Conservation (phyloP, 192 early-diverging fungal genomes). For the Paraglomus brasilianum region DNA sequence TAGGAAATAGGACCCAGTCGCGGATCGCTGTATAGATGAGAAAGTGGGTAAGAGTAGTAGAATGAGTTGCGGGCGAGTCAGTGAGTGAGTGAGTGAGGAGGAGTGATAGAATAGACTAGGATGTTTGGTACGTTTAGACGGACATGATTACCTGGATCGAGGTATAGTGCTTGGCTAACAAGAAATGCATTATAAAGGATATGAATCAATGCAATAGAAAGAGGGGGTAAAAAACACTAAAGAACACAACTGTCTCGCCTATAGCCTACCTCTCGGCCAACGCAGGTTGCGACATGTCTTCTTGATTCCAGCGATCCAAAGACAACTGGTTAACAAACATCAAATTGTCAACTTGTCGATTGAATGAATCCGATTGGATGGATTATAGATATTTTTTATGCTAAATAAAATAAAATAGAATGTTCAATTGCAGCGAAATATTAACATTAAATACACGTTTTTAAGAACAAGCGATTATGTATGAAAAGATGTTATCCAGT, state of each 20-base stretch:
- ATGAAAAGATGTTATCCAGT: no score
- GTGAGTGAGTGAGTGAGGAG: not conserved
- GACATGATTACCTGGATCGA: constrained; percentile 23
- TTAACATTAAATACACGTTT: no score
- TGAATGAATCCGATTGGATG: no score
- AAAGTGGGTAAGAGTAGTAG: not conserved
- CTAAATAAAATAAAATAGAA: no score
- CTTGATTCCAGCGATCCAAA: not conserved
- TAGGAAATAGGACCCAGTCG: constrained; percentile 94
- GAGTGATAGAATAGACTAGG: not conserved
- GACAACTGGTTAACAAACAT: not conserved
- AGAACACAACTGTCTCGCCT: no score
- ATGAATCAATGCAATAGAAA: not conserved
- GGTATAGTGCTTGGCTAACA: constrained; percentile 22
- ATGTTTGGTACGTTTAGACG: not conserved
- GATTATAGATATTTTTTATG: no score
- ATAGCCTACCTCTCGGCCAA: constrained; percentile 19
- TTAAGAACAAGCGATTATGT: no score
- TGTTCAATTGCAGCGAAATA: no score
- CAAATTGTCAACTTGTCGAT: no score
- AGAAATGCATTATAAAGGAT: not conserved
- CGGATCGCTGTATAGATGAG: constrained; percentile 59
- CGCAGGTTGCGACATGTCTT: constrained; percentile 6
- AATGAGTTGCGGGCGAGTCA: not conserved
- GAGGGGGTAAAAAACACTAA: not conserved